A percentile compares a stretch with the other conserved stretches of the same genome.
These are phyloP conservation scores for Lactarius indigo DNA, from an alignment of 768 basidiomycete species.

Conservation along the genomic window DNA sequence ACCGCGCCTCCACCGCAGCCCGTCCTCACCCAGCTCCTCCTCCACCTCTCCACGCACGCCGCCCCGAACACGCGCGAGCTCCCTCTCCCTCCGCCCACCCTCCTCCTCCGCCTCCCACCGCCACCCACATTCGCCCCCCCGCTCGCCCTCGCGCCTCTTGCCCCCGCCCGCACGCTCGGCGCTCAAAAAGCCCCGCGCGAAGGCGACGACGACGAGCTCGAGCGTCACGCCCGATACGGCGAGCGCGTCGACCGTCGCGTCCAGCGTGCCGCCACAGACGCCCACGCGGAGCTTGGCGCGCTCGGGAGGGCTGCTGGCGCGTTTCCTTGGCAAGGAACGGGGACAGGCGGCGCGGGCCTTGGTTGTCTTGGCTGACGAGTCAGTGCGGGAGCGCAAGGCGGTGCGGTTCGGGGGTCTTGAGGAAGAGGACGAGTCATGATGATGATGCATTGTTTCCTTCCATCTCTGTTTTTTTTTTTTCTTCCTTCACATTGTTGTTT, in stretches of 20 bases:
- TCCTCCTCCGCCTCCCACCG: background rate
- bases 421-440: slow-evolving; percentile 7
- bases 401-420: slow-evolving; percentile 20
- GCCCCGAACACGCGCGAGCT: slow-evolving; percentile 25
- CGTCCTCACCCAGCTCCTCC: slow-evolving; percentile 23
- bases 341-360: background rate
- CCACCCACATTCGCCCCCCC: background rate
- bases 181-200: slow-evolving; percentile 49
- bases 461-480: slow-evolving; percentile 27
- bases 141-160: slow-evolving; percentile 33
- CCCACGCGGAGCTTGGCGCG: slow-evolving; percentile 29
- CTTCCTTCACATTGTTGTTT: background rate
- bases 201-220: slow-evolving; percentile 32
- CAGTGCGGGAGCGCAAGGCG: slow-evolving; percentile 18
- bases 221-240: slow-evolving; percentile 30
- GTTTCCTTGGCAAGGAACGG: slow-evolving; percentile 17
- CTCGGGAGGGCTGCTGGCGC: slow-evolving; percentile 32
- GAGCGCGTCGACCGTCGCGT: slow-evolving; percentile 49
- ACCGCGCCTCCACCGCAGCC: slow-evolving; percentile 4
- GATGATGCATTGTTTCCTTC: too few relatives aligned
- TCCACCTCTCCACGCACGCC: slow-evolving; percentile 27
- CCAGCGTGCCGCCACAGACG: slow-evolving; percentile 34
- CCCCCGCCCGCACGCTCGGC: slow-evolving; percentile 63
- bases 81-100: background rate
- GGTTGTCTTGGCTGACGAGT: background rate